Conservation (phyloP, 495 filamentous ascomycete genomes). For the Hypoxylon fuscum region DNA sequence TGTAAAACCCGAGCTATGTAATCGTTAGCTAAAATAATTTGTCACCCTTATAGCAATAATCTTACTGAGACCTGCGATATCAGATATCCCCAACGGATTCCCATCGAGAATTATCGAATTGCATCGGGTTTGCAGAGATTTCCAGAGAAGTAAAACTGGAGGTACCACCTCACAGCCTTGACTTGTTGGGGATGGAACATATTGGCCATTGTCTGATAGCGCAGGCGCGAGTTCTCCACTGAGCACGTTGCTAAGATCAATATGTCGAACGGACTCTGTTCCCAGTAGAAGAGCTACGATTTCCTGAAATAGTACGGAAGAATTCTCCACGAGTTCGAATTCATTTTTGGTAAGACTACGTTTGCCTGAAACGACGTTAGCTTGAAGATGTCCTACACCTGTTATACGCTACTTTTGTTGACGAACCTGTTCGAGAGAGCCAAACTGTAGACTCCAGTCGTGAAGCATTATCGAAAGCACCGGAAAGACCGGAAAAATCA, state of each 20-base stretch:
- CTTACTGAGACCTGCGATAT: conserved; percentile 68
- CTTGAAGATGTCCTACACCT: not conserved
- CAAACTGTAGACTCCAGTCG: conserved; percentile 42
- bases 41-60: not conserved
- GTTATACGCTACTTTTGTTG: not conserved
- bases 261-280: conserved; percentile 54
- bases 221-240: conserved; percentile 17
- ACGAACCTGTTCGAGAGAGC: conserved; percentile 44
- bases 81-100: conserved; percentile 82
- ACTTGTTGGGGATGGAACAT: not conserved
- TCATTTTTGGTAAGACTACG: conserved; percentile 45
- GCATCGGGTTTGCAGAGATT: conserved; percentile 74
- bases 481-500: conserved; percentile 59
- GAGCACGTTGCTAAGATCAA: conserved; percentile 54
- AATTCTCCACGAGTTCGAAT: conserved; percentile 47
- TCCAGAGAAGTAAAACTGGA: conserved; percentile 80
- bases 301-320: conserved; percentile 56
- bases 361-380: conserved; percentile 34
- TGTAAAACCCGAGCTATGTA: conserved; percentile 35
- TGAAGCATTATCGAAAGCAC: conserved; percentile 42
- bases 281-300: conserved; percentile 58
- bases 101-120: conserved; percentile 85
- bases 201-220: not conserved
- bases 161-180: conserved; percentile 74
- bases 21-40: conserved; percentile 7